Evolutionary conservation across 768 basidiomycete species (phyloP).

Genomic region (Clavulina sp.): DNA sequence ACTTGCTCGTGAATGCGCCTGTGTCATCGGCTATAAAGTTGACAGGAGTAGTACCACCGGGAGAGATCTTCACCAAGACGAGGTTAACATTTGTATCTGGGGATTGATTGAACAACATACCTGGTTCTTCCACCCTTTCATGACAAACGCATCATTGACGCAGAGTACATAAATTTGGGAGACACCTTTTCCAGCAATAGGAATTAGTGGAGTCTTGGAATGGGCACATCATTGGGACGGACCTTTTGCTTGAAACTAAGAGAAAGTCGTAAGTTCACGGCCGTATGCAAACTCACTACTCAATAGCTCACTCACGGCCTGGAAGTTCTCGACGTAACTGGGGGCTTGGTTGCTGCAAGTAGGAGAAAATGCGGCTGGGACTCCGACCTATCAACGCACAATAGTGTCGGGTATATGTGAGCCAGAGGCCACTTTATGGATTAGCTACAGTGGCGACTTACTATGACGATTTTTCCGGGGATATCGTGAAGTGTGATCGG

Average conservation of each 20-base stretch:
- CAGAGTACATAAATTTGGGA: slow-evolving; percentile 40
- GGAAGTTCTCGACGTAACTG: slow-evolving; percentile 8
- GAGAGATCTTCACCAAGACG: background rate
- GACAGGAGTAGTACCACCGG: slow-evolving; percentile 29
- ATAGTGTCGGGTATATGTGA: background rate
- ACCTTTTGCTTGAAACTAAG: slow-evolving; percentile 56
- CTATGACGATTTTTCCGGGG: slow-evolving; percentile 46
- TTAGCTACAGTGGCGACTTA: slow-evolving; percentile 18
- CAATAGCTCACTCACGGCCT: slow-evolving; percentile 7
- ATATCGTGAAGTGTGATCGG: slow-evolving; percentile 27
- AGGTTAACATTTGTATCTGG: background rate
- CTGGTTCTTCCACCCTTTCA: slow-evolving; percentile 25
- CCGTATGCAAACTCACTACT: too few relatives aligned
- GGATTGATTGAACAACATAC: slow-evolving; percentile 2
- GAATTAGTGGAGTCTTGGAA: background rate
- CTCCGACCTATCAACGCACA: slow-evolving; percentile 37
- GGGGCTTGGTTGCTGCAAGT: slow-evolving; percentile 50
- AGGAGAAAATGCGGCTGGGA: slow-evolving; percentile 63
- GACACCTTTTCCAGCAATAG: slow-evolving; percentile 3
- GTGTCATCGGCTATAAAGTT: slow-evolving; percentile 55
- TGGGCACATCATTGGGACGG: too few relatives aligned
- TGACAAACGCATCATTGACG: slow-evolving; percentile 68
- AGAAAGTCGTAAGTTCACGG: background rate
- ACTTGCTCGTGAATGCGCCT: slow-evolving; percentile 32
- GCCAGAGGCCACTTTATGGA: background rate